Base-by-base conservation (phyloP, 345 rosid genomes). In the Syzygium grande region DNA sequence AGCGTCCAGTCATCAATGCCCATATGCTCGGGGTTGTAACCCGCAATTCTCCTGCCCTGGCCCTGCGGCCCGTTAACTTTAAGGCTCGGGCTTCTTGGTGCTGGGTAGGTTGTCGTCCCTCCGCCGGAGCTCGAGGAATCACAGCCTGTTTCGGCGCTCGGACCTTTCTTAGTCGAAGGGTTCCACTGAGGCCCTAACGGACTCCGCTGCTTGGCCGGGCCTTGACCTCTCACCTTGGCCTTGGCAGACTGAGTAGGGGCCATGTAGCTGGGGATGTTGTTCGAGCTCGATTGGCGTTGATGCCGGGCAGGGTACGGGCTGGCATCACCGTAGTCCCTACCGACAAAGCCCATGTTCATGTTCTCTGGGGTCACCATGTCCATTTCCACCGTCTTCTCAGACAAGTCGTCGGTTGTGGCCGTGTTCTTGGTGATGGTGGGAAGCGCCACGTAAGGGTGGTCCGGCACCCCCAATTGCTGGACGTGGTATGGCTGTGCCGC, bases 371-470 rank as follows among this genome's bases (percentile, higher is more conserved):
- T 90, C 53, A 77, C 88, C 78, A 85, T 89, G 85, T 97, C 97
- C 95, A 96, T 94, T 89, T 96, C 99, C 5, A 96, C 94, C 0
- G 99, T 96, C 90, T 96, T 98, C 87, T 97, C 98, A 0, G 99
- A 96, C 91, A 92, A 85, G 91, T 94, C 93, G 14, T 96, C 97
- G 2, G 96, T 90, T 19, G 93, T 86, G n/a, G 93, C 89, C n/a
- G 93, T 88, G 53, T 92, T 87, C 52, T 93, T 88, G 87, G 92
- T 88, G 25, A 92, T 89, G 86, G 93, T 88, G 12, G 93, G 89
- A 43, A 94, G 90, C 38, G 97, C 92, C 79, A 90, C 88, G 85
- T 95, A 96, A 79, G 97, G 92, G 52, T 86, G 92, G 41, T 94
- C 94, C 51, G 89, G 90, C 14, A 88, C 90, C 56, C 92, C 94